These are phyloP conservation scores for Cryomyces minteri DNA, from an alignment of 495 filamentous ascomycete species.

Conservation along the genomic window DNA sequence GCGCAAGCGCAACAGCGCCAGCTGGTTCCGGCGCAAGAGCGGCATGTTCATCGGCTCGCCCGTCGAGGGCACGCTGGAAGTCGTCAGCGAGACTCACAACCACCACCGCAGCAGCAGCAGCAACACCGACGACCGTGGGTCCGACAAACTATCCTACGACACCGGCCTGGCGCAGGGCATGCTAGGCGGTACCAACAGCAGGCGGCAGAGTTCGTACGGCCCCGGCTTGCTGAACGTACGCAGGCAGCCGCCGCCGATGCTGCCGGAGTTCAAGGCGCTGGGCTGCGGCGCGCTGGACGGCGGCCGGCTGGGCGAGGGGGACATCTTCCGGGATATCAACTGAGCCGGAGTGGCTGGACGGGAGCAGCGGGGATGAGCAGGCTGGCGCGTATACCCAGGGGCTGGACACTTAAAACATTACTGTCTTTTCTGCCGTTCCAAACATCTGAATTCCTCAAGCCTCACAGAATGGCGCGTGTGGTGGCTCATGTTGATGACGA, in stretches of 20 bases:
- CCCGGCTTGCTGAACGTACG: too few relatives aligned
- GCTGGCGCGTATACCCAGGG: too few relatives aligned
- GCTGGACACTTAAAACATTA: too few relatives aligned
- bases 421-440: too few relatives aligned
- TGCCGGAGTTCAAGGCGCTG: slow-evolving; percentile 15
- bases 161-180: slow-evolving; percentile 6
- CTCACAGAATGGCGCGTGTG: too few relatives aligned
- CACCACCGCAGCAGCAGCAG: background rate
- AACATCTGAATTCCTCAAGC: too few relatives aligned
- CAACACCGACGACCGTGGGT: background rate
- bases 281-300: slow-evolving; percentile 1
- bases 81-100: slow-evolving; percentile 2
- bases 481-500: too few relatives aligned
- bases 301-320: slow-evolving; percentile 13
- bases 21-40: slow-evolving; percentile 18
- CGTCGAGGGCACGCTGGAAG: slow-evolving; percentile 7
- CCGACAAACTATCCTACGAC: background rate
- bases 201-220: slow-evolving; percentile 1
- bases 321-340: slow-evolving; percentile 3
- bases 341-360: background rate
- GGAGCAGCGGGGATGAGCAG: too few relatives aligned
- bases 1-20: slow-evolving; percentile 6
- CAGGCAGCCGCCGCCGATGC: slow-evolving; percentile 8
- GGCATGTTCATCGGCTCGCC: slow-evolving; percentile 6
- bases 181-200: slow-evolving; percentile 2